Percentiles rank a stretch among this genome's conserved stretches.
Conservation (phyloP, 306 rosid genomes). For the Ormosia emarginata region DNA sequence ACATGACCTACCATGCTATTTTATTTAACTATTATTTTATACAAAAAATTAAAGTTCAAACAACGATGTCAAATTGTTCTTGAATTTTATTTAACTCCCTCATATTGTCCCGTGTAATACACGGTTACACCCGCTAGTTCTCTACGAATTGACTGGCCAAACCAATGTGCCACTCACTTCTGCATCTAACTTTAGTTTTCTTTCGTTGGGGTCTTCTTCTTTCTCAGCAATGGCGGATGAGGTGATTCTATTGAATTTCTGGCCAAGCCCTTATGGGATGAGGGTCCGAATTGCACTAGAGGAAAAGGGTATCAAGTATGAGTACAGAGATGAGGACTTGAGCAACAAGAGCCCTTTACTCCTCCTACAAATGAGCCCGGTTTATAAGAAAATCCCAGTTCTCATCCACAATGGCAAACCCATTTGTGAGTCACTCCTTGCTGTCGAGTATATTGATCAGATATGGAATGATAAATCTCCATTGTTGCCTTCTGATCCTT, state of each 20-base stretch:
- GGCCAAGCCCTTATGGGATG: slow-evolving; percentile 31
- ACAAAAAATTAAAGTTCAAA: too few relatives aligned
- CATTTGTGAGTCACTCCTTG: slow-evolving; percentile 31
- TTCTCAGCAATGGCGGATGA: slow-evolving; percentile 32
- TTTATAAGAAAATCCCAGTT: slow-evolving; percentile 38
- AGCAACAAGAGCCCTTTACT: slow-evolving; percentile 26
- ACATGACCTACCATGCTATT: not conserved
- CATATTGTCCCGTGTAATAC: too few relatives aligned
- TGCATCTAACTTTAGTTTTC: not conserved
- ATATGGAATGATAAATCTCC: slow-evolving; percentile 27
- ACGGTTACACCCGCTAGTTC: too few relatives aligned
- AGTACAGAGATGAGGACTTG: slow-evolving; percentile 24
- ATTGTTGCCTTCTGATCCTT: slow-evolving; percentile 28
- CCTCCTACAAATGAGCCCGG: slow-evolving; percentile 29
- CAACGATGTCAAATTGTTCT: too few relatives aligned
- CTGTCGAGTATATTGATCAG: slow-evolving; percentile 35
- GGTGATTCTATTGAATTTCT: slow-evolving; percentile 36
- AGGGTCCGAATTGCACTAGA: slow-evolving; percentile 29
- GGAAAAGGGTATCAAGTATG: slow-evolving; percentile 36
- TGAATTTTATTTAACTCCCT: not conserved
- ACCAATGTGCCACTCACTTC: not conserved
- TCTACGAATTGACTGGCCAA: not conserved
- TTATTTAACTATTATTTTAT: not conserved
- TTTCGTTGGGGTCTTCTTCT: not conserved
- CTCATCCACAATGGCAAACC: slow-evolving; percentile 39